Percentiles rank a stretch among this genome's conserved stretches.
phyloP scores from a whole-genome alignment of 2,329 filamentous ascomycete species.

The Fusarium tjaetaba region DNA sequence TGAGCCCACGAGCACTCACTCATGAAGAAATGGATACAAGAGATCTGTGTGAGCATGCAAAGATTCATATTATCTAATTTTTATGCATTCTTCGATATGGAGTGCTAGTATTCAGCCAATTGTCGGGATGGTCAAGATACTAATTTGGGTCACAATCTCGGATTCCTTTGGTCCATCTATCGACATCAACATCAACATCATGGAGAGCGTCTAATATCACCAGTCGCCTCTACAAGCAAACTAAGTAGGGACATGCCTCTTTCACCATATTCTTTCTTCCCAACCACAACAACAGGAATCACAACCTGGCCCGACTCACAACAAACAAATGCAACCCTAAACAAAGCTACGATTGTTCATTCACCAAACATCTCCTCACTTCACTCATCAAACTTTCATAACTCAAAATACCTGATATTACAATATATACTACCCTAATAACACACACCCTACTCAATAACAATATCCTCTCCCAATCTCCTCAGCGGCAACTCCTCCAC shows the following conservation, averaged over 20 bases:
- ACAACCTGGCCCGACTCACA: neutral
- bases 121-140: neutral
- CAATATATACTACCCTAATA: neutral
- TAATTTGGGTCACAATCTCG: neutral
- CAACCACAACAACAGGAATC: too few relatives aligned
- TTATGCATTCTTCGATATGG: too few relatives aligned
- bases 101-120: neutral
- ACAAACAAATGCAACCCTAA: neutral
- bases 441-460: constrained; percentile 44
- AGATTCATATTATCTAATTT: neutral
- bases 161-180: too few relatives aligned
- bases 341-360: neutral
- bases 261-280: too few relatives aligned
- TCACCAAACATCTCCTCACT: neutral
- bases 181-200: too few relatives aligned
- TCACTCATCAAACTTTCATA: neutral
- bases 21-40: neutral
- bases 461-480: constrained; percentile 46
- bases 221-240: too few relatives aligned
- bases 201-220: too few relatives aligned
- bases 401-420: constrained; percentile 20
- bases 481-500: constrained; percentile 47
- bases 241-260: too few relatives aligned
- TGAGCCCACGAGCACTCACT: neutral
- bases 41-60: neutral